Evolutionary conservation across 2,329 filamentous ascomycete genomes (phyloP).

Genomic region (Peltaster fructicola): DNA sequence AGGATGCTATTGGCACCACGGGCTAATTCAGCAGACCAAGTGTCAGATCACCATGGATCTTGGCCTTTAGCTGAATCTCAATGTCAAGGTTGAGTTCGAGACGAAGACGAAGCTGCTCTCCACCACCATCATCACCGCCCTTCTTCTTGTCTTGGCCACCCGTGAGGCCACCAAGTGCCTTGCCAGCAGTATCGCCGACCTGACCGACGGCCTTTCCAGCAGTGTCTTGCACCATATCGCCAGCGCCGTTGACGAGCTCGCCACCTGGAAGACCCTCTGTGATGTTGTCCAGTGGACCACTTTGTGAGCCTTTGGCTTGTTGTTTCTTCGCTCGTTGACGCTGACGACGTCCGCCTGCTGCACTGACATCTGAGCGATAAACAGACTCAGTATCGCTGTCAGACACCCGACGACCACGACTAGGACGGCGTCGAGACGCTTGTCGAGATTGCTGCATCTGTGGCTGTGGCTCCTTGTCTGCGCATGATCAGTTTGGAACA

Average conservation of each 20-base stretch:
- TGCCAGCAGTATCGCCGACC: conserved; percentile 27
- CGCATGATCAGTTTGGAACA: too few species aligned
- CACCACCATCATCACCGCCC: conserved; percentile 22
- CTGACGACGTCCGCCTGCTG: conserved; percentile 37
- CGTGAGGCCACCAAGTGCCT: conserved; percentile 31
- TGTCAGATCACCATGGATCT: conserved; percentile 46
- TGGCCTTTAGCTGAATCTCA: conserved; percentile 46
- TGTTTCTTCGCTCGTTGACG: conserved; percentile 35
- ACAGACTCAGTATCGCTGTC: conserved; percentile 38
- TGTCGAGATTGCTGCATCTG: conserved; percentile 21
- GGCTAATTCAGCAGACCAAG: conserved; percentile 29
- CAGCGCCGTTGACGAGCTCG: conserved; percentile 33
- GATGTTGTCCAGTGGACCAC: conserved; percentile 36
- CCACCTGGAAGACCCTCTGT: conserved; percentile 36
- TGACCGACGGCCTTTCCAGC: conserved; percentile 28
- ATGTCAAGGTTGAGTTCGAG: conserved; percentile 45
- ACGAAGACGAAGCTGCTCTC: conserved; percentile 36
- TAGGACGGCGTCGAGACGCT: conserved; percentile 31
- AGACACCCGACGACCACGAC: conserved; percentile 28
- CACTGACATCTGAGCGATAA: conserved; percentile 35
- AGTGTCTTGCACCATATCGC: conserved; percentile 39
- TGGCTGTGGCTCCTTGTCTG: conserved; percentile 29
- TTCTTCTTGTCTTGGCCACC: conserved; percentile 20
- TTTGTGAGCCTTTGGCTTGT: conserved; percentile 23
- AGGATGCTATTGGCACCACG: too few species aligned